Evolutionary conservation across 108 stramenopile species (phyloP).

Genomic region (Nannochloropsis oceanica): DNA sequence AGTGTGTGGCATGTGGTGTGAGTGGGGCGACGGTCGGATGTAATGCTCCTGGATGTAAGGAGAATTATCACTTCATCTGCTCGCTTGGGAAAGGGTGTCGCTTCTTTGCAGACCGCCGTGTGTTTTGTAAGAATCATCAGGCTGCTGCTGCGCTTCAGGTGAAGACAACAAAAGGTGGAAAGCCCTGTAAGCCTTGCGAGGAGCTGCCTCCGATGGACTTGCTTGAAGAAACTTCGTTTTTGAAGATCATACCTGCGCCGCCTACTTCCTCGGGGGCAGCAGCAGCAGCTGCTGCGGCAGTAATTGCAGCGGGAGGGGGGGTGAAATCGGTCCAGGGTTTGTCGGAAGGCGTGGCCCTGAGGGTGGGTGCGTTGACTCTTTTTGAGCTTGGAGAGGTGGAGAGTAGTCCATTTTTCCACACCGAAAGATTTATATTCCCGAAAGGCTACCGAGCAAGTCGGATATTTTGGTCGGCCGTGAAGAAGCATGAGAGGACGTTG

Average conservation of each 20-base stretch:
- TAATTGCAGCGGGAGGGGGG: neutral
- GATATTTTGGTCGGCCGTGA: neutral
- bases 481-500: neutral
- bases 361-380: neutral
- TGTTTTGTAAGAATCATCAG: neutral
- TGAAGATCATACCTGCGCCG: neutral
- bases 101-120: neutral
- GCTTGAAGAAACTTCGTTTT: neutral
- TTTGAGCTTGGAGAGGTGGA: neutral
- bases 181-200: neutral
- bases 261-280: neutral
- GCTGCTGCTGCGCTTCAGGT: neutral
- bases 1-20: constrained; percentile 2
- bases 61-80: constrained; percentile 18
- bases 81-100: constrained; percentile 8
- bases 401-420: neutral
- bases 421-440: neutral
- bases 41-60: constrained; percentile 7
- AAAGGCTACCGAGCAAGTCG: neutral
- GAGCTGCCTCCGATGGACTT: neutral
- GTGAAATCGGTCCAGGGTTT: neutral
- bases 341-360: neutral
- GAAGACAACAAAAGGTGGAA: neutral
- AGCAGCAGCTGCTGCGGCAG: neutral
- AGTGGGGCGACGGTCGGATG: constrained; percentile 22